Base-by-base conservation (phyloP, 148 eudicot genomes). In the Rhododendron molle region DNA sequence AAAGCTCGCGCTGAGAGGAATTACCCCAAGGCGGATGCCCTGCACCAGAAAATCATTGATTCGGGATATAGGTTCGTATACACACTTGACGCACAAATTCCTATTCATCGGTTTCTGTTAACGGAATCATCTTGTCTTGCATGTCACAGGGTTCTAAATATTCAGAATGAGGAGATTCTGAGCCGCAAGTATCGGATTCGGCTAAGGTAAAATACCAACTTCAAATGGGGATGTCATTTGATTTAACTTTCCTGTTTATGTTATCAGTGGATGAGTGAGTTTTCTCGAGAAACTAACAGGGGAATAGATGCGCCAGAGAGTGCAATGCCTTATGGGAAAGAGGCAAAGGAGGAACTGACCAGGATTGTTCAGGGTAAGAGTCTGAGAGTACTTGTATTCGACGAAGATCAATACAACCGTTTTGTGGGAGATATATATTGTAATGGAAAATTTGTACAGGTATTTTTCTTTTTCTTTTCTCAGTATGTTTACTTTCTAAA, bases 261-360 rank as follows among this genome's bases (percentile, higher is more conserved):
- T 83, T 78, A 83, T 62, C 1, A 12, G n/a, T 58, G 13, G 74
- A 72, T 56, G 50, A 38, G 46, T 15, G 20, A 78, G 18, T 69
- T 30, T 71, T 38, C n/a, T 38, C 20, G 32, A 84, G 46, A 56
- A 79, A 71, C 76, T 13, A 56, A 78, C 91, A 95, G 98, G 91
- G 99, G 98, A 85, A 93, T 95, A 50, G 99, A 96, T 93, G 98
- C 99, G 78, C 99, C 99, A 9, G 99, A 96, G 91, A 87, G 95
- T 67, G 38, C 87, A 90, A 96, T 96, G 99, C 98, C 98, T n/a
- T 93, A 94, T 23, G 99, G 99, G 40, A 74, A 93, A 87, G 89
- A 96, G 87, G 99, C 99, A 1, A 94, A 94, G 89, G 95, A 93
- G 87, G 98, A 93, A 83, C 84, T 96, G 30, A 65, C 79, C 32